These are phyloP conservation scores for Mortierella sp. DNA, from an alignment of 371 early-diverging fungal genomes.

Conservation along the genomic window DNA sequence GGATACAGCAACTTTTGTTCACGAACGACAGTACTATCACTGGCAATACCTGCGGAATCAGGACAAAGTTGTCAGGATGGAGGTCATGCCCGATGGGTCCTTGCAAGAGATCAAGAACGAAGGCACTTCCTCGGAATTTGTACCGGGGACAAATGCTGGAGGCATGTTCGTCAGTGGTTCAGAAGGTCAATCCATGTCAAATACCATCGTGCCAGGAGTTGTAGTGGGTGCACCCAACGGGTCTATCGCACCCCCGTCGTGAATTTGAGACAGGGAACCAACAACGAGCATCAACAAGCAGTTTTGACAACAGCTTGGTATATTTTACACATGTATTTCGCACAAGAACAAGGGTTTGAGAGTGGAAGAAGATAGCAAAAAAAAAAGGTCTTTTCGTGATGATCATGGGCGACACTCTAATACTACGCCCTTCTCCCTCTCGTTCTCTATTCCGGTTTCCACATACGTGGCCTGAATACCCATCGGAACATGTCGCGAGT, in stretches of 20 bases:
- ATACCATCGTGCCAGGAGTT: neutral
- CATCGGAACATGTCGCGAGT: too few relatives aligned
- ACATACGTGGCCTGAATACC: too few relatives aligned
- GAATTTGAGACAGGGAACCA: too few relatives aligned
- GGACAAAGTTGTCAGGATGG: conserved; percentile 50
- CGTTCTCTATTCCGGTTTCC: too few relatives aligned
- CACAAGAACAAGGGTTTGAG: neutral
- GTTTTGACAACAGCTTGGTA: too few relatives aligned
- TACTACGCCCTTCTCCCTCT: too few relatives aligned
- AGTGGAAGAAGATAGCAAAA: neutral
- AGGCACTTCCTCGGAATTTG: neutral
- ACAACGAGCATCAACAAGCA: too few relatives aligned
- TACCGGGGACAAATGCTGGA: neutral
- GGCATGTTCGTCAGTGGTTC: too few relatives aligned
- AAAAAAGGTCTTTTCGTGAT: neutral
- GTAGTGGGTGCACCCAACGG: neutral
- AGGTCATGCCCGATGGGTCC: conserved; percentile 46
- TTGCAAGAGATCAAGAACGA: conserved; percentile 40
- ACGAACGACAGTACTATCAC: conserved; percentile 88
- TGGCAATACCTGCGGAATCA: conserved; percentile 79
- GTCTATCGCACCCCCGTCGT: neutral
- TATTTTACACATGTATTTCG: neutral
- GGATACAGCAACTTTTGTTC: conserved; percentile 80
- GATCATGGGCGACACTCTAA: too few relatives aligned
- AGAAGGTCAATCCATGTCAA: neutral